phyloP scores from a whole-genome alignment of 2,329 filamentous ascomycete species.

The Neopestalotiopsis sp. region DNA sequence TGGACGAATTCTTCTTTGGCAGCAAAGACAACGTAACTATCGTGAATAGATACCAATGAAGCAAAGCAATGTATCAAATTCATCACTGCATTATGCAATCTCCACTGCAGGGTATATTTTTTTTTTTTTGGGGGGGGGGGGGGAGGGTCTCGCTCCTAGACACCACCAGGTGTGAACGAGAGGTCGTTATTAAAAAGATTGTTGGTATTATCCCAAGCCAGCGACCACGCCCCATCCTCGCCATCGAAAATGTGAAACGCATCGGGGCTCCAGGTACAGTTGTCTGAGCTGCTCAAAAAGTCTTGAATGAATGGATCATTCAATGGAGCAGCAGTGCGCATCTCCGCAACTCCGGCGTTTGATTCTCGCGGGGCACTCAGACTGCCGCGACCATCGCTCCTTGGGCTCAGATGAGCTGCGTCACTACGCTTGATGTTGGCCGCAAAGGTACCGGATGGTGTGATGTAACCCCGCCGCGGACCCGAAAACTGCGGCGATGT shows the following conservation, averaged over 20 bases:
- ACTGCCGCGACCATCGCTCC: neutral
- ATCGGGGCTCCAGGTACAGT: constrained; percentile 18
- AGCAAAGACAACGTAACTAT: constrained; percentile 21
- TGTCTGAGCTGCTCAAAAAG: constrained; percentile 21
- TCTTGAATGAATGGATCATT: constrained; percentile 24
- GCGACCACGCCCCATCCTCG: constrained; percentile 21
- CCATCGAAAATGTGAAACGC: constrained; percentile 16
- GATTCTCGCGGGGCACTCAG: neutral
- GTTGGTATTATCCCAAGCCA: constrained; percentile 22
- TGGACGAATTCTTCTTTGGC: constrained; percentile 32
- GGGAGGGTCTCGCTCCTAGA: neutral
- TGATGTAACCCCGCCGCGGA: constrained; percentile 20
- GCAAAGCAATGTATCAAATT: neutral
- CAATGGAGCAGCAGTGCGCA: constrained; percentile 16
- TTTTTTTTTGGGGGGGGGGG: too few species aligned
- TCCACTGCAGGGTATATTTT: too few species aligned
- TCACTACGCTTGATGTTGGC: constrained; percentile 19
- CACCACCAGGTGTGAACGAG: neutral
- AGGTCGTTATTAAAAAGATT: neutral
- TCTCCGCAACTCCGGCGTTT: too few species aligned
- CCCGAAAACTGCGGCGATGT: constrained; percentile 1
- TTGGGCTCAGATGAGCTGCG: neutral
- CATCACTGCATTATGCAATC: too few species aligned
- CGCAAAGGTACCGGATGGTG: constrained; percentile 22
- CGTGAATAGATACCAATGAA: constrained; percentile 13